Base-by-base conservation (phyloP, 768 basidiomycete genomes). In the Strobilomyces dryophilus region DNA sequence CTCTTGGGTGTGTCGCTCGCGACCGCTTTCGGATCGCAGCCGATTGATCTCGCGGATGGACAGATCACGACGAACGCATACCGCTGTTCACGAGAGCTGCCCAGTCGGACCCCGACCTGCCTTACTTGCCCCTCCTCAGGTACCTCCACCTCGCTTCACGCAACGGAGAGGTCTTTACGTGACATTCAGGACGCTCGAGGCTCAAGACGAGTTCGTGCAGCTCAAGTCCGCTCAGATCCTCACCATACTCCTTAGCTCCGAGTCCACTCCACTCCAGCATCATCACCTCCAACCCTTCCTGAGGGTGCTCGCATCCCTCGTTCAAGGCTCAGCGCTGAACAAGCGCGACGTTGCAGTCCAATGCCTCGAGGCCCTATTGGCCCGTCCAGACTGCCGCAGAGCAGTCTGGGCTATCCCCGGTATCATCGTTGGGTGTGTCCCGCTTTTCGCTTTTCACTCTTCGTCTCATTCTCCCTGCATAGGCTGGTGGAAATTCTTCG, bases 181-280 rank as follows among this genome's bases (percentile, higher is more conserved):
- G 40, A 31, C 45, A 35, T 49, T 26, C 59, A 95, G 92, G 61
- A 83, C 85, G 32, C 74, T 97, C 44, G 87, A 90, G 36, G 82
- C 87, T 12, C 86, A 85, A 60, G 97, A 98, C 67, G 95, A 98
- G 66, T 98, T 97, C 59, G 85, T 92, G n/a, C 92, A 95, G 63
- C 77, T 98, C 52, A 97, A 95, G 66, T 78, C 88, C 11, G 79
- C 88, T 0, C 89, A 95, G 64, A 88, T 98, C 57, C 74, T 97
- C 42, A 92, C 94, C 1, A 79, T 95, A 32, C 79, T 98, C 21
- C 79, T 95, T 35, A 84, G 83, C 59, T 77, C 79, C 54, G 80
- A 82, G 62, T 65, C 76, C 5, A 70, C 76, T 1, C 74, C 74
- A 10, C 70, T 82, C 24, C 76, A 75, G 51, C 66, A 73, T 11